phyloP scores from a whole-genome alignment of 768 basidiomycete species.

The Kwoniella sp. region DNA sequence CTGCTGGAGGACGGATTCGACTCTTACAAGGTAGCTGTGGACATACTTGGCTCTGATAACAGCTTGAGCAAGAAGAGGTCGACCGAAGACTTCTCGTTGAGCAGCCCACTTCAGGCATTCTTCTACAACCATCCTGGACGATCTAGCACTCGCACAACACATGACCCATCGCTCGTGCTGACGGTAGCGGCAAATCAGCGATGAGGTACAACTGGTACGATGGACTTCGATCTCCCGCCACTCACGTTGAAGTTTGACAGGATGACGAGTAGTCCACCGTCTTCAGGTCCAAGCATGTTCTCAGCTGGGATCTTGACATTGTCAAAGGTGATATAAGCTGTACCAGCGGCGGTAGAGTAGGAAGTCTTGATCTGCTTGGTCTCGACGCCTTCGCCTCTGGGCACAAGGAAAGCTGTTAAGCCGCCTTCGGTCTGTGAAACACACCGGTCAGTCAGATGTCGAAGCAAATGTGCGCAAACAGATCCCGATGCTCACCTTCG shows the following conservation, averaged over 20 bases:
- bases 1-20: too few relatives aligned
- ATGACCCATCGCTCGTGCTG: constrained; percentile 89
- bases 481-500: constrained; percentile 60
- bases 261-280: constrained; percentile 74
- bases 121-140: constrained; percentile 75
- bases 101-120: constrained; percentile 86
- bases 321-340: constrained; percentile 76
- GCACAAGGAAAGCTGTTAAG: constrained; percentile 82
- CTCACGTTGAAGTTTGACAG: constrained; percentile 78
- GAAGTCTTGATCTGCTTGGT: constrained; percentile 84
- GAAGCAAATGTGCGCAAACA: constrained; percentile 55
- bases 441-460: constrained; percentile 50
- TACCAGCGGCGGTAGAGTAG: constrained; percentile 87
- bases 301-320: constrained; percentile 82
- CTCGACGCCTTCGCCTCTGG: constrained; percentile 77
- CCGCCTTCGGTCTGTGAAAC: constrained; percentile 60
- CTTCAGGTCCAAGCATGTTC: constrained; percentile 80
- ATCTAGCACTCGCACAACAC: constrained; percentile 72
- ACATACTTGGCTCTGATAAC: constrained; percentile 76
- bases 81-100: constrained; percentile 90
- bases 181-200: background rate
- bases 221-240: too few relatives aligned
- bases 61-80: constrained; percentile 72
- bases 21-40: too few relatives aligned
- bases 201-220: background rate